Evolutionary conservation across 2,329 filamentous ascomycete genomes (phyloP), one percentile per base, ranked within the genome.

Genomic region (Trichoderma sp.): DNA sequence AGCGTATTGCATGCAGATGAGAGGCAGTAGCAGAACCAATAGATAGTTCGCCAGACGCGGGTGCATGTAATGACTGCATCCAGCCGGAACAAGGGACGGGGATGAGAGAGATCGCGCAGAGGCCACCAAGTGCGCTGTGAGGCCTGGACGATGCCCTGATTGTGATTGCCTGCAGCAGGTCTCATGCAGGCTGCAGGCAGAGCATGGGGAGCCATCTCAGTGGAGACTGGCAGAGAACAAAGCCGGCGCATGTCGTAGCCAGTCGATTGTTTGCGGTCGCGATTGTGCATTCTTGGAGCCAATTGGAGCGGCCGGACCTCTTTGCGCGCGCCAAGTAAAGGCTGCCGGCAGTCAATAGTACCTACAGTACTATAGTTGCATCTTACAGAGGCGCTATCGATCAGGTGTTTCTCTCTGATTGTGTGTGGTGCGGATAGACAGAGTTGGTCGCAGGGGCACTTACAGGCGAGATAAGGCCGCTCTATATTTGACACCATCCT

Each of bases 61-160:
- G 24, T 43, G 16, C 39, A 8, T 43, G 39, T 54, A 54, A 49
- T 34, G 51, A 56, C 28, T 21, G 24, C 21, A 16, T 56, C 39
- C 16, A 26, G 39, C 54, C 43, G n/a, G 28, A 52, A 43, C 18
- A 24, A 24, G 24, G 14, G 55, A 39, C 60, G 49, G 60, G 60
- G 49, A 56, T 32, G 24, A 49, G 59, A 64, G 26, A 49, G 59
- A 64, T 64, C 59, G 66, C 58, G 65, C 65, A 18, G 65, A 68
- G 65, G 43, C 65, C 65, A 60, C 49, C 56, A 13, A n/a, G 65
- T 30, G 65, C 37, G 11, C 65, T 52, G 55, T 67, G 65, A 59
- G 66, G 52, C 30, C n/a, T 68, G 56, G 30, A 60, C 16, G 43
- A 65, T 32, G 46, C 16, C 43, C 52, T 46, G 65, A 60, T 43